phyloP scores from a whole-genome alignment of 2,329 filamentous ascomycete species.

The Ophiocordyceps camponoti-saundersi region DNA sequence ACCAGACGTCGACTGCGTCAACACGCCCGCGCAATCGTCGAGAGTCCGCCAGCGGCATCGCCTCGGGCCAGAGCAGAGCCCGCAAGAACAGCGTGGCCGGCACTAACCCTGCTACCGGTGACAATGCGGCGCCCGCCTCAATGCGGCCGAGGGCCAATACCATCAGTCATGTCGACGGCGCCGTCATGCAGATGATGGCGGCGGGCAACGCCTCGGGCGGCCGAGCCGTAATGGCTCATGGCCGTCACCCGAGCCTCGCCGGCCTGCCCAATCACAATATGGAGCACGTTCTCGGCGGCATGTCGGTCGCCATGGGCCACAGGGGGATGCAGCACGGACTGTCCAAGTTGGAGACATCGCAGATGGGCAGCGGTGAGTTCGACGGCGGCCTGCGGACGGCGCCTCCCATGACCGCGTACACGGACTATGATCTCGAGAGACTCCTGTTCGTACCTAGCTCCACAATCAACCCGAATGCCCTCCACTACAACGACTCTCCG shows the following conservation, averaged over 20 bases:
- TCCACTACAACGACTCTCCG: constrained; percentile 74
- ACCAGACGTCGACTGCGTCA: constrained; percentile 79
- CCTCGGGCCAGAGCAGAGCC: constrained; percentile 52
- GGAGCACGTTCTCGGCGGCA: constrained; percentile 53
- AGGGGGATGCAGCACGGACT: constrained; percentile 51
- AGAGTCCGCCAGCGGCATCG: constrained; percentile 68
- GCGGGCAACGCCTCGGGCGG: constrained; percentile 37
- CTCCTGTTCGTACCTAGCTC: constrained; percentile 51
- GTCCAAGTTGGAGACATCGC: constrained; percentile 68
- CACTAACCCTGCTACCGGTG: constrained; percentile 22
- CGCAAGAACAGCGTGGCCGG: constrained; percentile 84
- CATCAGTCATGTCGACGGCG: constrained; percentile 78
- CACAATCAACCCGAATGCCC: constrained; percentile 53
- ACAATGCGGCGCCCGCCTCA: constrained; percentile 28
- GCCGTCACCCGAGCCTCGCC: constrained; percentile 58
- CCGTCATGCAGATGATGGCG: constrained; percentile 55
- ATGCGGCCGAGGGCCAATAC: constrained; percentile 91
- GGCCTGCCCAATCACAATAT: constrained; percentile 43
- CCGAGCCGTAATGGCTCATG: constrained; percentile 37
- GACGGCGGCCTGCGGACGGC: constrained; percentile 61
- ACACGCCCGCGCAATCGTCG: constrained; percentile 74
- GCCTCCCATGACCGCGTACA: constrained; percentile 45
- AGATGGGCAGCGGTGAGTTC: constrained; percentile 47
- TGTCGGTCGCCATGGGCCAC: constrained; percentile 52
- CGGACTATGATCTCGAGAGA: constrained; percentile 30